Evolutionary conservation across 371 early-diverging fungal species (phyloP).

Genomic region (Thermomucor indicae-seudaticae): DNA sequence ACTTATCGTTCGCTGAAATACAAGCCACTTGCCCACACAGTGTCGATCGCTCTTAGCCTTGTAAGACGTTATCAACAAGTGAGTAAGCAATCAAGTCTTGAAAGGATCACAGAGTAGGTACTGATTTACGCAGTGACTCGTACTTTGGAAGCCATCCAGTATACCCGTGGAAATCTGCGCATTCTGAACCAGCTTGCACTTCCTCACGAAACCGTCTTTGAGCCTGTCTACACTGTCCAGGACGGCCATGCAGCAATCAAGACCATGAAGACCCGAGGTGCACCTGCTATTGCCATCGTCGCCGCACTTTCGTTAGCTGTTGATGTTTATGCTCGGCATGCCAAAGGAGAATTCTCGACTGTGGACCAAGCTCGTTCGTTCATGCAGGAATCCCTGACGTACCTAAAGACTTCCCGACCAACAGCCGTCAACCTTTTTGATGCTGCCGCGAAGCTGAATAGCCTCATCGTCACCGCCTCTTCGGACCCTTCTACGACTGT

Average conservation of each 20-base stretch:
- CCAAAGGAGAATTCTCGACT: constrained; percentile 30
- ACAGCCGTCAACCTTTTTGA: constrained; percentile 97
- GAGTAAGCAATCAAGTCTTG: too few relatives aligned
- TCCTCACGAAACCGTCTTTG: constrained; percentile 84
- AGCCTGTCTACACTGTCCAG: constrained; percentile 57
- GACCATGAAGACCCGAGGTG: constrained; percentile 91
- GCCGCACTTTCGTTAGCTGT: constrained; percentile 90
- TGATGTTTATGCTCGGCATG: constrained; percentile 54
- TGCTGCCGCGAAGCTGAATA: constrained; percentile 72
- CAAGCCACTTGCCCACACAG: too few relatives aligned
- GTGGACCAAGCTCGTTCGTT: constrained; percentile 47
- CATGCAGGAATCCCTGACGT: constrained; percentile 64
- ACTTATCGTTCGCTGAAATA: too few relatives aligned
- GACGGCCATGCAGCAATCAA: constrained; percentile 89
- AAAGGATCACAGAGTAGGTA: too few relatives aligned
- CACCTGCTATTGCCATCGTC: constrained; percentile 98
- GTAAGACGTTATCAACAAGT: too few relatives aligned
- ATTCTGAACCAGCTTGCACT: constrained; percentile 92
- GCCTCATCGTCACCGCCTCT: constrained; percentile 25
- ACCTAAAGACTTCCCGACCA: constrained; percentile 87
- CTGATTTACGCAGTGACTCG: constrained; percentile 8
- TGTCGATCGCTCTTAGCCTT: too few relatives aligned
- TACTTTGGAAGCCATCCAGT: constrained; percentile 78
- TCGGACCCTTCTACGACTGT: constrained; percentile 16
- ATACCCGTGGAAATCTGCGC: constrained; percentile 59